Base-by-base conservation (phyloP, 2,329 filamentous ascomycete species). In the Clonostachys sp. region DNA sequence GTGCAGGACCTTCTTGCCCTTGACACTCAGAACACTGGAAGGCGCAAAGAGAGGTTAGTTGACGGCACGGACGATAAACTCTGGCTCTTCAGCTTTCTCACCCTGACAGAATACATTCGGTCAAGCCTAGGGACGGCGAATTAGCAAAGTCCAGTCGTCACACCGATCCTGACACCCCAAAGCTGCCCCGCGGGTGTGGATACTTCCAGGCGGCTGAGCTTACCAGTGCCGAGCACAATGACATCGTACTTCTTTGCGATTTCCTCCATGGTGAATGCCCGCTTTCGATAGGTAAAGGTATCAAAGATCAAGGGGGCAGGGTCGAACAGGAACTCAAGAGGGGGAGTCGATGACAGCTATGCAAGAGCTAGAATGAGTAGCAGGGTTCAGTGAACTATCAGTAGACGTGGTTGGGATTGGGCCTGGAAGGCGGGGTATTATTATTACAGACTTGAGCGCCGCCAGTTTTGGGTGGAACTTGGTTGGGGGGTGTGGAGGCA, bases 211-310 rank as follows among this genome's bases (percentile, higher is more conserved):
- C 12, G 43, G 24, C 41, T 36, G 61, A 59, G 72, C 82, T 65
- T 78, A 96, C 91, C 91, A 70, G 94, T 99, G 80, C 94, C 94
- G 68, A 99, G 84, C 68, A 99, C 94, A 67, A 99, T 84, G 71
- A 96, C 89, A 81, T 99, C 94, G 81, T 99, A 99, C 74, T 96
- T 91, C 67, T 90, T 89, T 59, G 91, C 90, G 67, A 99, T 96
- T 74, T 97, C 94, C 67, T 97, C 94, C 94, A 97, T 97, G 73
- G 53, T 80, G 63, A 53, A 51, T 38, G 44, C 53, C 42, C 24
- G 24, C 24, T 30, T 30, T 30, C 24, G 24, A 30, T 30, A 30
- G 9, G 24, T 30, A 30, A 10, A 8, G 24, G 24, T 30, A 30
- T 30, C 6, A 30, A 10, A 30, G 24, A 30, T 30, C 24, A 30